Evolutionary conservation across 2,329 filamentous ascomycete species (phyloP), one percentile per base, ranked within the genome.

Genomic region (Endocalyx cinctus): DNA sequence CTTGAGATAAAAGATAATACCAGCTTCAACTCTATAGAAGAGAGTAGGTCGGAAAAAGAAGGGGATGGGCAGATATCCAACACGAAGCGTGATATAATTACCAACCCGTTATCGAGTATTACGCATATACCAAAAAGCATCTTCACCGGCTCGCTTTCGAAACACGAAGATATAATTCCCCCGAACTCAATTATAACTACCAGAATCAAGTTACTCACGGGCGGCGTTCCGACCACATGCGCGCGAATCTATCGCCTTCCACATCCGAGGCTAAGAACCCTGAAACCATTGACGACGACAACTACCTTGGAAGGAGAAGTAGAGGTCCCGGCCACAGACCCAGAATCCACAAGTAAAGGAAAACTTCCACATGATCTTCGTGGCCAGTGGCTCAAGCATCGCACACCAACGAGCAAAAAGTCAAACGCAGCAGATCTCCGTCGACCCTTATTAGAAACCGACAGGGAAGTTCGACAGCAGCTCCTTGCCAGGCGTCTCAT

Each of bases 201-300:
- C 28, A 75, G 73, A 31, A 66, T 97, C 34, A 78, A 67, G 1
- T 69, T 92, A 28, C 55, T 84, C 7, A 68, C 72, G 25, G 79
- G 87, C 35, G 90, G 92, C 17, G 74, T 82, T 1, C 84, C 82
- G 4, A 69, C 64, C 1, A 64, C 77, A 4, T 85, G 83, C 55
- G 87, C 90, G 4, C 77, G 92, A 22, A 80, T 97, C 44, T 98
- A 97, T 60, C 81, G 86, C 11, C 77, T 97, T 12, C 86, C 90
- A n/a, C 28, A 38, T 17, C 13, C 27, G 2, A 25, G 31, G 14
- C 16, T 38, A n/a, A n/a, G n/a, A n/a, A n/a, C n/a, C n/a, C n/a
- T n/a, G n/a, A n/a, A n/a, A n/a, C n/a, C n/a, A n/a, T n/a, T n/a
- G n/a, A n/a, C n/a, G 10, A 17, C 14, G 17, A n/a, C 20, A 6